Conservation (phyloP, 805 yeast genomes). For the Sugiyamaella smithiae region DNA sequence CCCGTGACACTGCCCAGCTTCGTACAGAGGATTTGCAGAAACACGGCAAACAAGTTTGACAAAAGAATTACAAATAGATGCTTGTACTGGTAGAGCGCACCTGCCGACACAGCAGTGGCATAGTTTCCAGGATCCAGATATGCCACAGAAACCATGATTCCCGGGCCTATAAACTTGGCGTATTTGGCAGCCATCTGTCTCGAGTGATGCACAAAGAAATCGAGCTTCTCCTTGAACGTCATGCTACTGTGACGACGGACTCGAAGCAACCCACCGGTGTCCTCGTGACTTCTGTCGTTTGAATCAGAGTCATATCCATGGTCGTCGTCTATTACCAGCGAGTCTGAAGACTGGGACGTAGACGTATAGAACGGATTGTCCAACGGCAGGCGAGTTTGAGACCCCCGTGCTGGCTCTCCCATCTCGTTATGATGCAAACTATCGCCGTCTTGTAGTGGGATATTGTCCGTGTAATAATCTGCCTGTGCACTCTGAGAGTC, state of each 20-base stretch:
- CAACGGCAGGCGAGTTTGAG: not conserved
- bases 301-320: too few species aligned
- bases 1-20: conserved; percentile 90
- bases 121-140: conserved; percentile 95
- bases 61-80: conserved; percentile 68
- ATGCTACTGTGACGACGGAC: not conserved
- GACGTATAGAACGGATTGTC: not conserved
- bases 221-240: conserved; percentile 16
- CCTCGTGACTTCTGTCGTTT: too few species aligned
- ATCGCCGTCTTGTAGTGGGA: not conserved
- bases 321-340: not conserved
- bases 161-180: conserved; percentile 77
- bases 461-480: not conserved
- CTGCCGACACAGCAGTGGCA: conserved; percentile 85
- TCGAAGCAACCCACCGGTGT: too few species aligned
- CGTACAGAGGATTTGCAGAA: conserved; percentile 77
- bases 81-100: conserved; percentile 73
- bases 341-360: not conserved
- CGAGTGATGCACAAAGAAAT: conserved; percentile 11
- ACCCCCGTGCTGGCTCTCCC: not conserved
- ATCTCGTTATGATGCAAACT: not conserved
- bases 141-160: conserved; percentile 82
- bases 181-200: conserved; percentile 47
- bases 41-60: conserved; percentile 81
- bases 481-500: too few species aligned